Base-by-base conservation (phyloP, 371 early-diverging fungal species). In the Mucor indicus region DNA sequence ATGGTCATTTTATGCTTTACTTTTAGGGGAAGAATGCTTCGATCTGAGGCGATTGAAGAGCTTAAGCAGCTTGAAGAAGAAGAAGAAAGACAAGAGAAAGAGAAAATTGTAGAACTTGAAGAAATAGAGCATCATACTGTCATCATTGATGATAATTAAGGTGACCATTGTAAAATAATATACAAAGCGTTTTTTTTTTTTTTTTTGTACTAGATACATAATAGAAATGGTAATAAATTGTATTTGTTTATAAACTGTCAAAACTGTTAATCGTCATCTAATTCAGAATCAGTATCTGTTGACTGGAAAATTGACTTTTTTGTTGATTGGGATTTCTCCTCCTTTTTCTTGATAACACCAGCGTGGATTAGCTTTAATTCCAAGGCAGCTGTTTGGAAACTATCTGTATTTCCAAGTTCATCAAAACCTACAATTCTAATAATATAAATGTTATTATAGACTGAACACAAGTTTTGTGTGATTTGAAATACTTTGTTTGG, bases 361-460 rank as follows among this genome's bases (percentile, higher is more conserved):
- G 83, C 61, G 50, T 79, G 76, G 19, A 67, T 63, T 38, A 94
- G 68, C 27, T 96, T 80, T 37, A 77, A 61, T 62, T 96, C 95
- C 7, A 98, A 69, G 30, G 75, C 47, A 6, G 81, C 66, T 2
- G 95, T 95, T 27, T 80, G 71, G 53, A 98, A 98, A 38, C 76
- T 70, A 63, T 96, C 96, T 4, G 80, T 83, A 57, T 89, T 90
- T 12, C 95, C 95, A 8, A 98, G 70, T 22, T 91, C 95, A 35
- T 98, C 98, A 77, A 98, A 98, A 0, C 98, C 97, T 52, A 95
- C 77, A 25, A 98, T 56, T 35, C 93, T 92, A 62, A 22, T 12
- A 3, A 21, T 33, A 37, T 8, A 16, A 9, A 22, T 37, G 11
- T 47, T n/a, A 25, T 1, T 15, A 13, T 35, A 16, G 2, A 16